phyloP scores from a whole-genome alignment of 768 basidiomycete species.

The Lactarius evosmus region DNA sequence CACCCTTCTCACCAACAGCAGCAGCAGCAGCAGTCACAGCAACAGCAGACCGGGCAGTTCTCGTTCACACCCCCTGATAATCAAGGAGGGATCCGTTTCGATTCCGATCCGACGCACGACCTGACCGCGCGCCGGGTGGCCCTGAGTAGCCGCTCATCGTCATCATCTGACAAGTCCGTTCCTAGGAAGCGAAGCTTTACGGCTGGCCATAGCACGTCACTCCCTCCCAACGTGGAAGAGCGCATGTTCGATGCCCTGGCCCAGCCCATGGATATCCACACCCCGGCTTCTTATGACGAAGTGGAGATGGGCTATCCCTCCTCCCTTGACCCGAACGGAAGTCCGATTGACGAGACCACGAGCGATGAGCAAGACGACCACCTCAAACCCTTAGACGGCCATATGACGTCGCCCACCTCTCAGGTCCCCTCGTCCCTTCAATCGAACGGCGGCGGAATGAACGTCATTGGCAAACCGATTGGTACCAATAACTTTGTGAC shows the following conservation, averaged over 20 bases:
- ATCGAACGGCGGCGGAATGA: constrained; percentile 40
- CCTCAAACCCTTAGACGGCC: constrained; percentile 34
- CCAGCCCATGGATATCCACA: constrained; percentile 36
- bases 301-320: constrained; percentile 46
- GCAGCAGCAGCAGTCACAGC: constrained; percentile 31
- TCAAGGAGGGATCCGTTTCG: constrained; percentile 35
- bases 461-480: constrained; percentile 62
- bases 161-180: constrained; percentile 55
- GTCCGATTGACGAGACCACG: constrained; percentile 40
- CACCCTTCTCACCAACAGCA: constrained; percentile 24
- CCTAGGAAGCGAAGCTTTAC: constrained; percentile 69
- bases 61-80: constrained; percentile 46
- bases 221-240: constrained; percentile 36
- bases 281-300: constrained; percentile 51
- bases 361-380: constrained; percentile 39
- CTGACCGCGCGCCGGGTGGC: constrained; percentile 38
- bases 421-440: constrained; percentile 23
- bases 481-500: constrained; percentile 80
- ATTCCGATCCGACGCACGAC: constrained; percentile 32
- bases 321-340: constrained; percentile 49
- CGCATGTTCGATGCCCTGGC: constrained; percentile 35
- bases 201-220: constrained; percentile 37
- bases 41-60: constrained; percentile 39
- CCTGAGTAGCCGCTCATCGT: constrained; percentile 39
- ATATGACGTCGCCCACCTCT: constrained; percentile 23